Evolutionary conservation across 139 green algal genomes (phyloP).

Genomic region (Trebouxia sp.): DNA sequence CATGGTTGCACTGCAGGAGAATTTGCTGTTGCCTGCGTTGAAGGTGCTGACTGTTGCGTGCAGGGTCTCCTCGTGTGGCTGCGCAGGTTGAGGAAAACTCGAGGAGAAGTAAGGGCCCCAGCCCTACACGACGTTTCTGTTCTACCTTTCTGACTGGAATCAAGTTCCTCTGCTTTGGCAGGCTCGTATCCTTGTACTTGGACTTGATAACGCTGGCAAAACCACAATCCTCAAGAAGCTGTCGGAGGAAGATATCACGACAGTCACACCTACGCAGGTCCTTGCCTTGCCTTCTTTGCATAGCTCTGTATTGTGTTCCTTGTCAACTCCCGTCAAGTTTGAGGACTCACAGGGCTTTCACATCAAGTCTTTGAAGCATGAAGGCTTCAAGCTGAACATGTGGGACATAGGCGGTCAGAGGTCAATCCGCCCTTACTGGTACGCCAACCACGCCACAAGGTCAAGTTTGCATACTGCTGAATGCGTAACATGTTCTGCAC

Average conservation of each 20-base stretch:
- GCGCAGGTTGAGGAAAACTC: slow-evolving; percentile 60
- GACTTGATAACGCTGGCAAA: slow-evolving; percentile 84
- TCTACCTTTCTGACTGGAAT: not conserved
- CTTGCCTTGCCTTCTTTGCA: not conserved
- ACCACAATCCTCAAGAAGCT: slow-evolving; percentile 83
- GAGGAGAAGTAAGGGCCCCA: slow-evolving; percentile 58
- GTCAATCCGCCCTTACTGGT: slow-evolving; percentile 82
- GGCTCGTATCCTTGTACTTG: slow-evolving; percentile 79
- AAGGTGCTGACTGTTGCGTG: not conserved
- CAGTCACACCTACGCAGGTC: slow-evolving; percentile 78
- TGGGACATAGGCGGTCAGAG: slow-evolving; percentile 90
- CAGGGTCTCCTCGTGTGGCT: slow-evolving; percentile 68
- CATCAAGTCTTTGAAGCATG: slow-evolving; percentile 79
- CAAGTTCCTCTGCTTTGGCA: slow-evolving; percentile 36
- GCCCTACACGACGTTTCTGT: not conserved
- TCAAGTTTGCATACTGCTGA: not conserved
- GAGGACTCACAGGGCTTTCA: slow-evolving; percentile 76
- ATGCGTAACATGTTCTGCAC: not conserved
- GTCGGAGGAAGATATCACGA: slow-evolving; percentile 80
- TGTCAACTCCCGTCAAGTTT: not conserved
- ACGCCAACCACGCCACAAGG: not conserved
- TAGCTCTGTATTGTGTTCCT: not conserved
- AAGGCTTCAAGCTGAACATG: slow-evolving; percentile 86
- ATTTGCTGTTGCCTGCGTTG: too few relatives aligned
- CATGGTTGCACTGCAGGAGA: too few relatives aligned